Evolutionary conservation across 1,284 basidiomycete genomes (phyloP), one percentile per base, ranked within the genome.

Genomic region (Leccinum huronense): DNA sequence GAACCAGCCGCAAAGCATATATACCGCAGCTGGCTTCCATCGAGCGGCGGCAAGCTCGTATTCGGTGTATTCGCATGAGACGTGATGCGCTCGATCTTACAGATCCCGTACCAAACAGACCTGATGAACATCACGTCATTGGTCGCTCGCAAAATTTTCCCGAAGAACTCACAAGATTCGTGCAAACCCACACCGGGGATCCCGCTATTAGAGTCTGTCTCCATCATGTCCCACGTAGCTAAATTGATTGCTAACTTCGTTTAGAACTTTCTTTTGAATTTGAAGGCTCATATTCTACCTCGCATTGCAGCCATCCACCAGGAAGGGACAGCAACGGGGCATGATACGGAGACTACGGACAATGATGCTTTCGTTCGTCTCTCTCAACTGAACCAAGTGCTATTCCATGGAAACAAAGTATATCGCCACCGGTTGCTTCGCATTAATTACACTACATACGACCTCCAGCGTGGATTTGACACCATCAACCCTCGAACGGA

Each of bases 111-210:
- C 40, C 48, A 2, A 33, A 57, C 14, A 10, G 8, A 11, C 36
- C 51, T 1, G 55, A 67, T 2, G 53, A 59, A 13, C 69, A 69
- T 38, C 62, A 72, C 42, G 55, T 60, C 45, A 69, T 74, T 2
- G 68, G 65, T 3, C 59, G 56, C 8, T 64, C 61, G 16, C 62
- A 65, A 40, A 68, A 66, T 53, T 61, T 63, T 31, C 58, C 40
- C 2, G 42, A 67, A 23, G 59, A 67, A n/a, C 45, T 77, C 7
- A 54, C 57, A 2, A 33, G 57, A 8, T 73, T 69, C 64, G n/a
- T 68, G 10, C 57, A 33, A 30, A 31, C 3, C 13, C 16, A 42
- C 7, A 7, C 13, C 16, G 40, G 13, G 40, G 40, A 42, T 42
- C 40, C 40, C 16, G 40, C 40, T 42, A 14, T 13, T 16, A 42